These are phyloP conservation scores for Brassica balearica DNA, from an alignment of 441 rosid genomes.

Conservation along the genomic window DNA sequence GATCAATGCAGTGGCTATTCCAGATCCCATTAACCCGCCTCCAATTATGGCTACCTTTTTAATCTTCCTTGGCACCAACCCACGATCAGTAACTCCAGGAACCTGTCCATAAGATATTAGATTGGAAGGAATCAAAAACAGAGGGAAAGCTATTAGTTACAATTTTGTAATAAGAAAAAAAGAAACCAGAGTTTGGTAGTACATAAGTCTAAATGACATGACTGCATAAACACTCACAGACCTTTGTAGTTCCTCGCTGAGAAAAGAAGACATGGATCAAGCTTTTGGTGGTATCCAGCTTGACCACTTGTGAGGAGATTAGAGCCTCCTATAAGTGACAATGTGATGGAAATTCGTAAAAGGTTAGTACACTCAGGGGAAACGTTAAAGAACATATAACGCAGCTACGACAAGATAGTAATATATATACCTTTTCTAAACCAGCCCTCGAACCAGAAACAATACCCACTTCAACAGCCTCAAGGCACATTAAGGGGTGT, in stretches of 20 bases:
- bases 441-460: conserved; percentile 88
- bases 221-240: conserved; percentile 37
- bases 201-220: conserved; percentile 26
- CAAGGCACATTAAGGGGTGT: conserved; percentile 91
- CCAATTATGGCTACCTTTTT: conserved; percentile 92
- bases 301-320: conserved; percentile 64
- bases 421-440: conserved; percentile 67
- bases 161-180: background rate
- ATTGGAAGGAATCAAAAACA: background rate
- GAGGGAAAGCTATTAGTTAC: conserved; percentile 12
- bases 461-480: conserved; percentile 80
- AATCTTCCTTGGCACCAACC: conserved; percentile 75
- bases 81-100: conserved; percentile 89
- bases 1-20: conserved; percentile 91
- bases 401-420: background rate
- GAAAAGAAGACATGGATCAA: conserved; percentile 92
- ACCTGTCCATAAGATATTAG: conserved; percentile 53
- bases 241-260: conserved; percentile 92
- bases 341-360: conserved; percentile 19
- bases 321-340: conserved; percentile 72
- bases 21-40: conserved; percentile 99
- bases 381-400: background rate
- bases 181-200: conserved; percentile 2
- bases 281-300: conserved; percentile 80
- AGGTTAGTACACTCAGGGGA: background rate